These are phyloP conservation scores for Mycena maculata DNA, from an alignment of 768 basidiomycete species.

Conservation along the genomic window DNA sequence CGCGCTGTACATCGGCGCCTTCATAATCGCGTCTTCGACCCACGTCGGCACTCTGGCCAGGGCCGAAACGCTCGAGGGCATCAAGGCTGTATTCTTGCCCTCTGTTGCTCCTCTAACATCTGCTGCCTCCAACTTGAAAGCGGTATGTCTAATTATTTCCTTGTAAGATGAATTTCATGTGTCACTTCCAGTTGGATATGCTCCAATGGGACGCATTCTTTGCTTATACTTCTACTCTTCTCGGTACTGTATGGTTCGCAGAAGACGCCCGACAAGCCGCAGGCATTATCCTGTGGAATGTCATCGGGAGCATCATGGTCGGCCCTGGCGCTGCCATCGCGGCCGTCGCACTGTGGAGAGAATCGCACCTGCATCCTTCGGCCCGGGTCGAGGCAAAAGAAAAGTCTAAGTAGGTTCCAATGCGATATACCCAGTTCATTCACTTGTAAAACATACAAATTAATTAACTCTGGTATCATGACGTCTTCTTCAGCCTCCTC, in stretches of 20 bases:
- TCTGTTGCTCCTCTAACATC: constrained; percentile 44
- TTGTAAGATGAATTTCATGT: neutral
- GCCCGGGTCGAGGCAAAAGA: neutral
- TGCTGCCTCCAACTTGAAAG: constrained; percentile 41
- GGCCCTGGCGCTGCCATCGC: constrained; percentile 66
- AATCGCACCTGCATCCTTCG: constrained; percentile 45
- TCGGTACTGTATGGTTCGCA: constrained; percentile 64
- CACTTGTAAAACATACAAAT: neutral
- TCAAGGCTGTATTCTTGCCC: constrained; percentile 48
- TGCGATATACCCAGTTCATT: too few relatives aligned
- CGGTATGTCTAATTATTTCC: constrained; percentile 29
- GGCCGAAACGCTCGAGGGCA: constrained; percentile 38
- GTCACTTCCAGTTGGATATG: constrained; percentile 48
- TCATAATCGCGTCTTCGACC: constrained; percentile 55
- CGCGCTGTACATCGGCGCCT: constrained; percentile 51
- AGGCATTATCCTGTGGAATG: constrained; percentile 55
- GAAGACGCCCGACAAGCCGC: constrained; percentile 45
- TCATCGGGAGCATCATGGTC: constrained; percentile 51
- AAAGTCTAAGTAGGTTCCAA: neutral
- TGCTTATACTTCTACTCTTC: constrained; percentile 50
- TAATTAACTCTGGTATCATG: constrained; percentile 1
- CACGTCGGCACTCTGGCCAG: constrained; percentile 56
- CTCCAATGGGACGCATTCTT: constrained; percentile 65
- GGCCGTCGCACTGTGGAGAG: constrained; percentile 62
- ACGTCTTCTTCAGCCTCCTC: constrained; percentile 44